Base-by-base conservation (phyloP, 768 basidiomycete genomes). In the Suillus occidentalis region DNA sequence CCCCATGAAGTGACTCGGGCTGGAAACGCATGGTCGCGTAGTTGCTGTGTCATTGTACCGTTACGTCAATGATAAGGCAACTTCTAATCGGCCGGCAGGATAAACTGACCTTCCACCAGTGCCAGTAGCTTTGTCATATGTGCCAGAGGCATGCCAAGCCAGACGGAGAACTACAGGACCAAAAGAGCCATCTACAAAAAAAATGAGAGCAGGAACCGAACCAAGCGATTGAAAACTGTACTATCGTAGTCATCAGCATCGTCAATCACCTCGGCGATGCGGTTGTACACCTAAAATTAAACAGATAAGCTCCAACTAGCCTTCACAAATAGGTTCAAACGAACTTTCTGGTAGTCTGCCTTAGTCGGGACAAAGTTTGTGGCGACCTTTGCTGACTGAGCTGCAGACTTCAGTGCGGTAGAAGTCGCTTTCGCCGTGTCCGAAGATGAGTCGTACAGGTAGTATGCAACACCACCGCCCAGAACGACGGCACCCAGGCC, bases 11-110 rank as follows among this genome's bases (percentile, higher is more conserved):
- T 13, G 95, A 74, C 75, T 99, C 97, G 47, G 97, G 92, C 62
- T 88, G 86, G 78, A 98, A 99, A 63, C 97, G 91, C 97, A 99
- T 99, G 28, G 97, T 98, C 3, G 97, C 97, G 69, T 94, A 95
- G 85, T 99, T 98, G 83, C 93, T 91, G 36, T n/a, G 39, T 50
- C 56, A 31, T 62, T 31, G 22, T 68, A 53, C 5, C 55, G 49
- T 50, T 60, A 68, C 69, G 49, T 68, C 28, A 65, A 60, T 65
- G 45, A 58, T 56, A 55, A 60, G 65, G 16, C 34, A 16, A 67
- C 18, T 42, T 63, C 12, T 36, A 22, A 60, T 36, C 28, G 25
- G 55, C 14, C 18, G 40, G 45, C 49, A 47, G 53, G 9, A 58
- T 25, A 34, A 37, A 73, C 80, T 57, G 68, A 88, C 92, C 93